These are phyloP conservation scores for Cymbopogon citratus DNA, from an alignment of 176 grass and related monocot genomes.

Conservation along the genomic window DNA sequence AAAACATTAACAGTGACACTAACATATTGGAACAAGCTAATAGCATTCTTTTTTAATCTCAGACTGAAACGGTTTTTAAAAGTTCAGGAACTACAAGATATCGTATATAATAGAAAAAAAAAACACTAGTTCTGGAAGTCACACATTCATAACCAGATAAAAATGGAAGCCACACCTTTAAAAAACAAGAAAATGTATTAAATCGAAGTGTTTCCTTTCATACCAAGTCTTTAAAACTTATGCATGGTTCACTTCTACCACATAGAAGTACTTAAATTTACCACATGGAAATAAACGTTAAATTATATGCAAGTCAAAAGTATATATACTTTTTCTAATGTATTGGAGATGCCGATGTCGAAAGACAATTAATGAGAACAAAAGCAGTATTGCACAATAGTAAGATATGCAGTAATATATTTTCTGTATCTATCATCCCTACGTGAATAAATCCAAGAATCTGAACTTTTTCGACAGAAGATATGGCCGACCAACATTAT, in stretches of 20 bases:
- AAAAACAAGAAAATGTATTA: background rate
- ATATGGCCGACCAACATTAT: background rate
- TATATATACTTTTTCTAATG: too few species aligned
- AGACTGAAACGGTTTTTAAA: background rate
- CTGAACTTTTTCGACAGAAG: background rate
- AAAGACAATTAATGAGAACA: background rate
- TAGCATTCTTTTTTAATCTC: background rate
- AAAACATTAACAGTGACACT: background rate
- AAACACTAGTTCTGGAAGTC: background rate
- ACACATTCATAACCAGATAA: background rate
- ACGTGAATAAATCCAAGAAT: slow-evolving; percentile 2
- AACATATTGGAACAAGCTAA: background rate
- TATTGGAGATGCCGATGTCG: background rate
- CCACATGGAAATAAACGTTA: background rate
- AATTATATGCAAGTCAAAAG: background rate
- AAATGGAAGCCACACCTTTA: background rate
- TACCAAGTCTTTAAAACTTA: slow-evolving; percentile 6
- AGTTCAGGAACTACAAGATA: background rate
- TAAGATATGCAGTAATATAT: background rate
- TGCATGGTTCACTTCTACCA: background rate
- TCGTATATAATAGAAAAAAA: background rate
- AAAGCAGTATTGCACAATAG: background rate
- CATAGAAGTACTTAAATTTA: slow-evolving; percentile 8
- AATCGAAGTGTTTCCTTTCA: background rate
- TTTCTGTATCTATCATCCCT: background rate